A percentile compares a stretch with the other conserved stretches of the same genome.
Conservation (phyloP, 306 rosid genomes). For the Lathyrus tuberosus region DNA sequence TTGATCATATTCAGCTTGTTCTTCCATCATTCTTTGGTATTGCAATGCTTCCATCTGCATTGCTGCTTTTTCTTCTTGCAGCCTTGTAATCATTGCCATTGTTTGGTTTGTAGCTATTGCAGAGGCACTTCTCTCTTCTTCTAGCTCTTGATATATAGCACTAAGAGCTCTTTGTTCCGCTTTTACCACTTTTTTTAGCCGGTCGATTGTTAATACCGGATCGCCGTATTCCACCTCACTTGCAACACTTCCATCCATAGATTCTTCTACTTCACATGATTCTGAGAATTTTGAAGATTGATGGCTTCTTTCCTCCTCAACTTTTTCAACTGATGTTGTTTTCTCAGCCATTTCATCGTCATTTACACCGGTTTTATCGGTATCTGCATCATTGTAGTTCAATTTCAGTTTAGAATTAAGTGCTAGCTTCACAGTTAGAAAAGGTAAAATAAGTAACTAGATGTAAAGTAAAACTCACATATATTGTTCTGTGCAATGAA, state of each 20-base stretch:
- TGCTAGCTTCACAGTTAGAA: conserved; percentile 1
- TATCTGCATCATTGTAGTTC: conserved; percentile 32
- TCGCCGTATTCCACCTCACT: conserved; percentile 62
- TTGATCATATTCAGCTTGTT: conserved; percentile 86
- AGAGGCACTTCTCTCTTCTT: conserved; percentile 88
- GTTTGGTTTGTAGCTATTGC: conserved; percentile 85
- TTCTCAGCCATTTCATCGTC: conserved; percentile 33
- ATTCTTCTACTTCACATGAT: conserved; percentile 50
- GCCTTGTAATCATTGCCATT: conserved; percentile 92
- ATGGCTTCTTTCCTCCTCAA: conserved; percentile 40
- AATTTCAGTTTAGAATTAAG: conserved; percentile 8
- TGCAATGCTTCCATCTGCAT: conserved; percentile 92
- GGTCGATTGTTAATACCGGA: conserved; percentile 49
- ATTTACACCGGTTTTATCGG: conserved; percentile 34
- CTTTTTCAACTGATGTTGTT: conserved; percentile 35
- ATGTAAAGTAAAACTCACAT: conserved; percentile 44
- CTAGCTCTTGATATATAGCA: conserved; percentile 72
- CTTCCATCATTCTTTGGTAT: conserved; percentile 93
- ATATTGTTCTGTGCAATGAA: conserved; percentile 48
- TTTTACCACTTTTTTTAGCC: conserved; percentile 53
- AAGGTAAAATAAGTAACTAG: conserved; percentile 2
- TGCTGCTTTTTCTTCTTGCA: conserved; percentile 86
- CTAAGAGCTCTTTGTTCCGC: conserved; percentile 56
- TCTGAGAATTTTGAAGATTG: conserved; percentile 44
- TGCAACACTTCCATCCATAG: conserved; percentile 53